A percentile compares a stretch with the other conserved stretches of the same genome.
Conservation (phyloP, 345 rosid species). For the Streptanthus diversifolius region DNA sequence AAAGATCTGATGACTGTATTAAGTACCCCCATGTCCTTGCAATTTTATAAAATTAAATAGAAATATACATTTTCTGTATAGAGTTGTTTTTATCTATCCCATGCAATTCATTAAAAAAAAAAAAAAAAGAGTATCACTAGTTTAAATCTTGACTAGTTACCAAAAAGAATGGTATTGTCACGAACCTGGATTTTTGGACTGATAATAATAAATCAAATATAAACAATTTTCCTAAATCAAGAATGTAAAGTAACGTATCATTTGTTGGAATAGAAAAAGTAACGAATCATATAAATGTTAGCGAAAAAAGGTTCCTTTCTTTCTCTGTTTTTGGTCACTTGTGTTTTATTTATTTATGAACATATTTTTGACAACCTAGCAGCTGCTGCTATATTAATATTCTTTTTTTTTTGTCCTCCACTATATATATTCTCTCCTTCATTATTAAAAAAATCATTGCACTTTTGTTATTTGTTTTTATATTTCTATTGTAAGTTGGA, state of each 20-base stretch:
- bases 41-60: background rate
- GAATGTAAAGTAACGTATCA: conserved; percentile 17
- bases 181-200: background rate
- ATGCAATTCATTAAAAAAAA: background rate
- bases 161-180: background rate
- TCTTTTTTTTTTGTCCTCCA: background rate
- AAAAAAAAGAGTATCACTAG: background rate
- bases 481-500: background rate
- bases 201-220: background rate
- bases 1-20: conserved; percentile 1
- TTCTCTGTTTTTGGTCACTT: conserved; percentile 24
- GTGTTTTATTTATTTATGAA: background rate
- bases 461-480: conserved; percentile 12
- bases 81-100: background rate
- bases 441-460: background rate
- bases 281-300: conserved; percentile 18
- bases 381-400: background rate
- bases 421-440: background rate
- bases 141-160: background rate
- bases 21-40: background rate
- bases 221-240: background rate
- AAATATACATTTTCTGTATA: background rate
- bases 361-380: conserved; percentile 17
- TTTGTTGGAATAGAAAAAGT: conserved; percentile 8
- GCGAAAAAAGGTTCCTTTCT: conserved; percentile 22